A percentile compares a stretch with the other conserved stretches of the same genome.
These are phyloP conservation scores for Wickerhamomyces chambardii DNA, from an alignment of 805 yeast genomes.

Conservation along the genomic window DNA sequence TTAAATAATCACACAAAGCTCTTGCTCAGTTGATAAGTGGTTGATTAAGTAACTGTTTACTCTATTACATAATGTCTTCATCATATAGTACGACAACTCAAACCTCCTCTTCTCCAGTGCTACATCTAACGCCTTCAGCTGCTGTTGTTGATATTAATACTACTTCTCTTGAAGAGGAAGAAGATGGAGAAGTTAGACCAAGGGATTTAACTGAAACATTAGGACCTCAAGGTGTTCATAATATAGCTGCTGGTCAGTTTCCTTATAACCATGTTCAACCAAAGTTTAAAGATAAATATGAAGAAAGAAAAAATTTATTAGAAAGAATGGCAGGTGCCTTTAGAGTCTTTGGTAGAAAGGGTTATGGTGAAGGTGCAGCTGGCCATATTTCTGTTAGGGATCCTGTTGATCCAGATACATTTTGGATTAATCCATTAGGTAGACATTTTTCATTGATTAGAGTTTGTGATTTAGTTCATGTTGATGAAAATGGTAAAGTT, in stretches of 20 bases:
- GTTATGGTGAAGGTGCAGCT: constrained; percentile 69
- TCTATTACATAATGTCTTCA: no score
- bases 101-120: no score
- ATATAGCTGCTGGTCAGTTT: constrained; percentile 42
- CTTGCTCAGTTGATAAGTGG: no score
- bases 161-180: no score
- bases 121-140: no score
- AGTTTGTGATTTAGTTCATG: constrained; percentile 56
- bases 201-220: constrained; percentile 1
- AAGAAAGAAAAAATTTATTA: constrained; percentile 43
- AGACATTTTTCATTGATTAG: constrained; percentile 56
- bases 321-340: constrained; percentile 85
- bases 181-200: neutral
- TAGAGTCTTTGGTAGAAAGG: constrained; percentile 72
- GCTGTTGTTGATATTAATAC: no score
- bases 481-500: constrained; percentile 53
- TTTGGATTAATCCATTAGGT: constrained; percentile 90
- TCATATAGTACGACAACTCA: no score
- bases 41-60: no score
- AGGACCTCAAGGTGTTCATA: constrained; percentile 45
- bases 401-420: constrained; percentile 70
- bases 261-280: constrained; percentile 38
- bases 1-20: no score
- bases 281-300: constrained; percentile 34
- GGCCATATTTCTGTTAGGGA: constrained; percentile 86